Base-by-base conservation (phyloP, 176 grass and related monocot genomes). In the Oryza meridionalis region DNA sequence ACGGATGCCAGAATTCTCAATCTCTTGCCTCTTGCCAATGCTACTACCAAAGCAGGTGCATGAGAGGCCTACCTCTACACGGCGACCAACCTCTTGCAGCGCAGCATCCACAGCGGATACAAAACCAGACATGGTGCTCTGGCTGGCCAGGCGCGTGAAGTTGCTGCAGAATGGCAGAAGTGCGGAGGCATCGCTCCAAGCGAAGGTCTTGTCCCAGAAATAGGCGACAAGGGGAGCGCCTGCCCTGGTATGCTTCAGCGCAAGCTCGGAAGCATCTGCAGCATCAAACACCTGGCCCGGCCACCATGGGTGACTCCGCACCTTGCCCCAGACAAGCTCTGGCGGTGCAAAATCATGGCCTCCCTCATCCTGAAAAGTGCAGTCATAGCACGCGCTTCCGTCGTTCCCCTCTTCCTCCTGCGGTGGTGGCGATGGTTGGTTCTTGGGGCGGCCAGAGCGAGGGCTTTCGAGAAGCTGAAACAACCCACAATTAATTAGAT, bases 251-350 rank as follows among this genome's bases (percentile, higher is more conserved):
- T 89, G 76, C 46, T 74, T 86, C 67, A 93, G 71, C 22, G 92
- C 95, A 19, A 86, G 67, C 27, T 86, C 84, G 5, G 95, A 97
- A 43, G 95, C 95, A 68, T 91, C 90, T 21, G 88, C 79, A 14
- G 84, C 75, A 79, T 91, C 84, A 64, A 97, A 94, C 44, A 94
- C 91, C 81, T 93, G 88, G 16, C 86, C 95, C 6, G 92, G 95
- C 95, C 95, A 97, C 95, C 95, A 97, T 6, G 95, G 92, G 76
- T 97, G 90, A 62, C 86, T 93, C 76, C 80, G 90, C 85, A 97
- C 92, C 86, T 94, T 97, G 77, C 90, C 87, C 92, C 92, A 94
- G 11, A 93, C 92, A 67, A 94, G 69, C 9, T 89, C 77, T 14
- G 83, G 84, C 40, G 88, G 75, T 24, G 66, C 42, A 15, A 97